A percentile compares a stretch with the other conserved stretches of the same genome.
Evolutionary conservation across 257 asterid genomes (phyloP).

Genomic region (Solanum lycopersicoides): DNA sequence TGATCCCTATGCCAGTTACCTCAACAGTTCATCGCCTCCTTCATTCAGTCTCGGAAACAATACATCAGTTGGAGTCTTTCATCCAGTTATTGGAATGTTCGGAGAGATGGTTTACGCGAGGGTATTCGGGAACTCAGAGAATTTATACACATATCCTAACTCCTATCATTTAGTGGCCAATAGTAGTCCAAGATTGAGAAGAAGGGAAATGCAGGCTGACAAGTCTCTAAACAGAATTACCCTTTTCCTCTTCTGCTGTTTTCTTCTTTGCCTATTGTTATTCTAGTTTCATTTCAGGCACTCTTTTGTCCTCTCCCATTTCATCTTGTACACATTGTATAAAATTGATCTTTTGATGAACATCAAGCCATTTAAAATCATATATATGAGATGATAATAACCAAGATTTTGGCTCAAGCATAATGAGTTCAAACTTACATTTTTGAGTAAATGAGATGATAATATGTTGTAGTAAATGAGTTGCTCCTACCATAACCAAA

Average conservation of each 20-base stretch:
- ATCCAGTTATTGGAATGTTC: slow-evolving; percentile 42
- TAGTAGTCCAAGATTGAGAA: slow-evolving; percentile 49
- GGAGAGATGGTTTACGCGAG: slow-evolving; percentile 78
- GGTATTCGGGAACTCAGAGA: slow-evolving; percentile 60
- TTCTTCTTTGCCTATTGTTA: slow-evolving; percentile 48
- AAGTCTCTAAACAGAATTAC: slow-evolving; percentile 59
- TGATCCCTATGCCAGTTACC: not conserved
- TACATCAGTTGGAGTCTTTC: slow-evolving; percentile 7
- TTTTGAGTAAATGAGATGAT: no score
- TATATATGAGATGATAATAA: not conserved
- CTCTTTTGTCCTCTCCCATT: not conserved
- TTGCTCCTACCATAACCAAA: no score
- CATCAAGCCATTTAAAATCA: not conserved
- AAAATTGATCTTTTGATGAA: not conserved
- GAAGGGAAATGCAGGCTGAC: slow-evolving; percentile 56
- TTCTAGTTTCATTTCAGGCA: slow-evolving; percentile 23
- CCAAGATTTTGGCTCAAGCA: not conserved
- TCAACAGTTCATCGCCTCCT: slow-evolving; percentile 6
- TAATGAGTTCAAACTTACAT: not conserved
- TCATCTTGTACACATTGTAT: slow-evolving; percentile 17
- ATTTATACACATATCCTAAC: slow-evolving; percentile 43
- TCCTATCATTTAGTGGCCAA: slow-evolving; percentile 44
- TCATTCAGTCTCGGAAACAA: slow-evolving; percentile 12
- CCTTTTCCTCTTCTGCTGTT: slow-evolving; percentile 50
- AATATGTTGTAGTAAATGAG: no score